Percentiles rank a stretch among this genome's conserved stretches.
These are phyloP conservation scores for Tetrahymena thermophila DNA, from an alignment of 73 alveolate genomes.

Conservation along the genomic window DNA sequence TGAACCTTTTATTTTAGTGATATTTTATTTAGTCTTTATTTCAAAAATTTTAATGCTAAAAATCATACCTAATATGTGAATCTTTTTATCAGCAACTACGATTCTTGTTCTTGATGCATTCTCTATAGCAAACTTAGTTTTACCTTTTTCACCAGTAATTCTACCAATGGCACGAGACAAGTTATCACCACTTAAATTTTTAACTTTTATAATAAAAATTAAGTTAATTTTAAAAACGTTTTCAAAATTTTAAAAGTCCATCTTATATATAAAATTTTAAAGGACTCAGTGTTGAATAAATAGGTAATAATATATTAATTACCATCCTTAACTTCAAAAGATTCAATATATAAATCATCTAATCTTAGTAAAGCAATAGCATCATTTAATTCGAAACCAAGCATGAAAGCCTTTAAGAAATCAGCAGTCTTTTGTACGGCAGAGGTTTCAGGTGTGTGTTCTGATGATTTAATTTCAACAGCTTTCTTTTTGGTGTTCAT, in stretches of 20 bases:
- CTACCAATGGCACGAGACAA: constrained; percentile 98
- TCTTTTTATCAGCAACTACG: constrained; percentile 93
- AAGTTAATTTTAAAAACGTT: background rate
- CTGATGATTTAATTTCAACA: constrained; percentile 93
- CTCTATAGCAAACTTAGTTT: constrained; percentile 98
- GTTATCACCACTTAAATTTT: constrained; percentile 97
- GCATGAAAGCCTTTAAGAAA: constrained; percentile 94
- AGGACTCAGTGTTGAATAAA: background rate
- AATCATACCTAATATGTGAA: constrained; percentile 89
- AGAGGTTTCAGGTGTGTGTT: constrained; percentile 89
- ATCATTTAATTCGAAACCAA: constrained; percentile 93
- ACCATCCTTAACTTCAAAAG: constrained; percentile 97
- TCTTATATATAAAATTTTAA: no score
- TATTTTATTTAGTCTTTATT: background rate
- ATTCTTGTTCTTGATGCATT: constrained; percentile 98
- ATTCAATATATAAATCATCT: constrained; percentile 96
- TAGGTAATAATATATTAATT: background rate
- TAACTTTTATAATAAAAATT: constrained; percentile 38
- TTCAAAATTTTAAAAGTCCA: background rate
- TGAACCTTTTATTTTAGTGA: constrained; percentile 21
- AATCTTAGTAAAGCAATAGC: constrained; percentile 98
- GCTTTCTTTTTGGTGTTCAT: constrained; percentile 96
- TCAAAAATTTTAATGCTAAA: no score
- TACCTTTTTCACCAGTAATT: constrained; percentile 98
- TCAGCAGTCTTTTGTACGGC: constrained; percentile 93